phyloP scores from a whole-genome alignment of 192 early-diverging fungal genomes.

The Entomortierella parvispora region DNA sequence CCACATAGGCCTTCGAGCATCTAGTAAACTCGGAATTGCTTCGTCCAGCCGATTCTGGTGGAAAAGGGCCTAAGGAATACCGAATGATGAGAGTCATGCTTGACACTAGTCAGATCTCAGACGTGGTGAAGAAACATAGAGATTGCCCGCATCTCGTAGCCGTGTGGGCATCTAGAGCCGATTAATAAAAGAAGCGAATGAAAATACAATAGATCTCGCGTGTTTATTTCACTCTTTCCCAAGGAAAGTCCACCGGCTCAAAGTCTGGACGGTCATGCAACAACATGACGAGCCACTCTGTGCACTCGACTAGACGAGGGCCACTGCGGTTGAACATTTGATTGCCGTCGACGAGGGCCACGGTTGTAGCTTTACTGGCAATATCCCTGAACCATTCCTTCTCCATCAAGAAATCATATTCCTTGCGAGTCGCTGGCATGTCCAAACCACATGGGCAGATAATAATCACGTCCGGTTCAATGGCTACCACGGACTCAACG shows the following conservation, averaged over 20 bases:
- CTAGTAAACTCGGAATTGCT: slow-evolving; percentile 76
- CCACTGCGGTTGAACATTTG: slow-evolving; percentile 68
- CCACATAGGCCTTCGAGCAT: slow-evolving; percentile 79
- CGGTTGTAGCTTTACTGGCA: slow-evolving; percentile 30
- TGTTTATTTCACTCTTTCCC: slow-evolving; percentile 47
- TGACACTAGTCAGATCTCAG: slow-evolving; percentile 72
- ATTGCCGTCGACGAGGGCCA: slow-evolving; percentile 63
- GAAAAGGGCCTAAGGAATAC: slow-evolving; percentile 85
- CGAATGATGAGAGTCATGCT: slow-evolving; percentile 86
- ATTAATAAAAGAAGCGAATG: too few species aligned
- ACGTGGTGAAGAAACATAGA: slow-evolving; percentile 64
- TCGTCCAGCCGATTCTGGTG: slow-evolving; percentile 60
- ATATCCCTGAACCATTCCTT: slow-evolving; percentile 53
- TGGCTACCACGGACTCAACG: slow-evolving; percentile 23
- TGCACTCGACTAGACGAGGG: slow-evolving; percentile 52
- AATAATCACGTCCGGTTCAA: slow-evolving; percentile 54
- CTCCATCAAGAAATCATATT: slow-evolving; percentile 41
- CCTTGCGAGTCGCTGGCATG: slow-evolving; percentile 53
- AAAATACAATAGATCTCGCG: too few species aligned
- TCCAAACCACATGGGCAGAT: slow-evolving; percentile 64
- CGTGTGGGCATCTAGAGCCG: slow-evolving; percentile 62
- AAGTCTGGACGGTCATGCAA: slow-evolving; percentile 55
- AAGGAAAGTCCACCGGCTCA: slow-evolving; percentile 58
- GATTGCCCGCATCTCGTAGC: slow-evolving; percentile 72
- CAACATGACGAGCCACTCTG: slow-evolving; percentile 57